Base-by-base conservation (phyloP, 352 stramenopile genomes). In the Globisporangium sylvaticum region DNA sequence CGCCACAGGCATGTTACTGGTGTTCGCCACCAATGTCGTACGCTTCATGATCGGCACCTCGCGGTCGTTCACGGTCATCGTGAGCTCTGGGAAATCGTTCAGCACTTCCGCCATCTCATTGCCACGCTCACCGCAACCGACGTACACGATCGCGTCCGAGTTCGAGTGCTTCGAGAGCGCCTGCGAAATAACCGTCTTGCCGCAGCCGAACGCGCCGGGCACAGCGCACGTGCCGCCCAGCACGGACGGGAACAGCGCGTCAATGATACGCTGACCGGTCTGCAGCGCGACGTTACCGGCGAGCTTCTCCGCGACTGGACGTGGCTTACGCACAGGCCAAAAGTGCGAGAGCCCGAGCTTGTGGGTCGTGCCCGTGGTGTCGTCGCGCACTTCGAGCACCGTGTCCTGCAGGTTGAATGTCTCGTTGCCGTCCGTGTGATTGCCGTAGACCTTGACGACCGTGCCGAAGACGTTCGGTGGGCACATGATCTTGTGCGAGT, bases 1-100 rank as follows among this genome's bases (percentile, higher is more conserved):
- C 58, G 98, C 98, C 74, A 99, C 98, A 57, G 98, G 98, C 98
- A 99, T 99, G 92, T 99, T 99, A 80, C 96, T 99, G n/a, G 98
- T 99, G 84, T 99, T 99, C 62, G 97, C 97, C 61, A 99, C 97
- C 32, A 99, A 83, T 52, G 96, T 98, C 46, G 97, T 99, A 69
- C 98, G 97, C 84, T 99, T 99, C 98, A 99, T 99, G 84, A 99
- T 99, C 60, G 96, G 97, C 73, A 99, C 88, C 64, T 96, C 88
- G 46, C 97, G 97, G 66, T 98, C 97, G 66, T 99, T 98, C 48
- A 99, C 85, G 8, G 94, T 98, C 91, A 99, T 99, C 32, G 96
- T 99, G 24, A 99, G 84, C 78, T 99, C 97, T 22, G 98, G 98
- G 89, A 99, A 99, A 81, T 99, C 98, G 79, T 95, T 98, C 58